phyloP scores from a whole-genome alignment of 768 basidiomycete genomes.

The Lactifluus piperatus region DNA sequence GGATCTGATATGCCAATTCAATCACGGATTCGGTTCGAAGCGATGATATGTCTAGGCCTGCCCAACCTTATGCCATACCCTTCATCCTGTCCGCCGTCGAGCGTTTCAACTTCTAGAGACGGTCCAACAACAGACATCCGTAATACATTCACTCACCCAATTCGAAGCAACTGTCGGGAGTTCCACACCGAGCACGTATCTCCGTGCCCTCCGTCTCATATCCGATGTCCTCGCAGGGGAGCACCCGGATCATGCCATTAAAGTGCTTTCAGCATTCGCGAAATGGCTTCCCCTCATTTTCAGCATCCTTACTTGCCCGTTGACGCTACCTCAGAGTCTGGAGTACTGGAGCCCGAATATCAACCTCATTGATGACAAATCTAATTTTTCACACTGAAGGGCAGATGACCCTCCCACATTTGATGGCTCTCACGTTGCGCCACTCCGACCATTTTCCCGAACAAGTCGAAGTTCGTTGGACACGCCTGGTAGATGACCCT shows the following conservation, averaged over 20 bases:
- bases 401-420: conserved; percentile 60
- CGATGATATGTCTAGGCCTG: conserved; percentile 67
- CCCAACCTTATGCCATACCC: conserved; percentile 78
- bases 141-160: conserved; percentile 57
- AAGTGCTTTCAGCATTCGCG: conserved; percentile 62
- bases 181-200: conserved; percentile 64
- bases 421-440: conserved; percentile 74
- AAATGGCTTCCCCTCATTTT: conserved; percentile 64
- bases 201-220: conserved; percentile 69
- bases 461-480: conserved; percentile 75
- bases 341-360: conserved; percentile 80
- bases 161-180: conserved; percentile 71
- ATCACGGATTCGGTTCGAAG: conserved; percentile 59
- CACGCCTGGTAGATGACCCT: conserved; percentile 62
- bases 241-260: conserved; percentile 54
- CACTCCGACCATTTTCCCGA: conserved; percentile 69
- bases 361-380: conserved; percentile 56
- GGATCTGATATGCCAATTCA: conserved; percentile 52
- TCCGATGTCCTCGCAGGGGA: conserved; percentile 74
- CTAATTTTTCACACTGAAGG: conserved; percentile 50
- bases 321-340: conserved; percentile 67
- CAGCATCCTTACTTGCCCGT: conserved; percentile 39
- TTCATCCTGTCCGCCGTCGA: conserved; percentile 51
- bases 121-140: conserved; percentile 59
- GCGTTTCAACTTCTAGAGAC: conserved; percentile 73